phyloP scores from a whole-genome alignment of 306 rosid genomes.

The Luffa aegyptiaca region DNA sequence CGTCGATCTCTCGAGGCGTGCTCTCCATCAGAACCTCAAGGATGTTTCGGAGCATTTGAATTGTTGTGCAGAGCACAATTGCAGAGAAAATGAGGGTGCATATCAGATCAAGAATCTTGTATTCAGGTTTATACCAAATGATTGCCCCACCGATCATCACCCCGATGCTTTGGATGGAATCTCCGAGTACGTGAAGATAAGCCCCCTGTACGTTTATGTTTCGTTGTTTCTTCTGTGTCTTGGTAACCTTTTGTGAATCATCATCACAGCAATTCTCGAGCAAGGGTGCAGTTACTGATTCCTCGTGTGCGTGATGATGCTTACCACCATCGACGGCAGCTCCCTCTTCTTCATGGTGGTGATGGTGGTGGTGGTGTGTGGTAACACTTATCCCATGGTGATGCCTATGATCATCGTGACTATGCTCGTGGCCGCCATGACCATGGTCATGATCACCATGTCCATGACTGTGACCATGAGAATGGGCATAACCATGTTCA shows the following conservation, averaged over 20 bases:
- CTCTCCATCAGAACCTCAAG: slow-evolving; percentile 54
- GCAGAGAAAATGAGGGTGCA: slow-evolving; percentile 34
- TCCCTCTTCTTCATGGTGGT: slow-evolving; percentile 6
- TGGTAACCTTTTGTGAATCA: background rate
- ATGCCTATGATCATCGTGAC: slow-evolving; percentile 23
- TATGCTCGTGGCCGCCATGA: slow-evolving; percentile 14
- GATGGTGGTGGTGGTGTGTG: slow-evolving; percentile 18
- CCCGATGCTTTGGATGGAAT: slow-evolving; percentile 44
- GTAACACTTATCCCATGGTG: slow-evolving; percentile 20
- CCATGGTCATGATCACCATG: slow-evolving; percentile 19
- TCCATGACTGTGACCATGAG: slow-evolving; percentile 26
- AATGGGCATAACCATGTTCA: slow-evolving; percentile 28
- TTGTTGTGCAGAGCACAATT: slow-evolving; percentile 30
- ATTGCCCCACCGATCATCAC: slow-evolving; percentile 60
- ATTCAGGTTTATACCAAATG: slow-evolving; percentile 42
- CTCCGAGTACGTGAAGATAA: slow-evolving; percentile 54
- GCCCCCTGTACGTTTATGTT: slow-evolving; percentile 50
- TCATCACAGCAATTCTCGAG: slow-evolving; percentile 18
- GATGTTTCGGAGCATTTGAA: slow-evolving; percentile 47
- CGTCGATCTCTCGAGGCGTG: slow-evolving; percentile 49
- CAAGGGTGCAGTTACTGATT: slow-evolving; percentile 16
- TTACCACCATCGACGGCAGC: slow-evolving; percentile 2
- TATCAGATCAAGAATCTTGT: slow-evolving; percentile 40
- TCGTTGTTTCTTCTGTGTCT: slow-evolving; percentile 14
- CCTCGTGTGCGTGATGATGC: slow-evolving; percentile 19